phyloP scores from a whole-genome alignment of 805 yeast genomes.

The Schizosaccharomyces pombe region ASM294v3 CU329670.1:2078001-2078500 shows the following conservation, averaged over 20 bases:
- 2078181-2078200: conserved; percentile 7
- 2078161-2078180: conserved; percentile 9
- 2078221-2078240: neutral
- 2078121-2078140: conserved; percentile 54
- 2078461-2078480: conserved; percentile 37
- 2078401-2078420: neutral
- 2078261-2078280: neutral
- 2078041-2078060: conserved; percentile 3
- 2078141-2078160: conserved; percentile 33
- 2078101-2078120: conserved; percentile 21
- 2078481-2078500: conserved; percentile 28
- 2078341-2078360: conserved; percentile 22
- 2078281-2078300: neutral
- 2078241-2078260: neutral
- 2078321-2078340: conserved; percentile 43
- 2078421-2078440: conserved; percentile 55
- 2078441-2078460: conserved; percentile 28
- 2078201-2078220: neutral
- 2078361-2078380: conserved; percentile 23
- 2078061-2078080: conserved; percentile 46
- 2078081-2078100: conserved; percentile 34
- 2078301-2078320: conserved; percentile 33
- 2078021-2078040: conserved; percentile 50
- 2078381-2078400: neutral
- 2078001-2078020: conserved; percentile 41